These are phyloP conservation scores for Lasiodiplodia citricola DNA, from an alignment of 2,329 filamentous ascomycete genomes.

Conservation along the genomic window DNA sequence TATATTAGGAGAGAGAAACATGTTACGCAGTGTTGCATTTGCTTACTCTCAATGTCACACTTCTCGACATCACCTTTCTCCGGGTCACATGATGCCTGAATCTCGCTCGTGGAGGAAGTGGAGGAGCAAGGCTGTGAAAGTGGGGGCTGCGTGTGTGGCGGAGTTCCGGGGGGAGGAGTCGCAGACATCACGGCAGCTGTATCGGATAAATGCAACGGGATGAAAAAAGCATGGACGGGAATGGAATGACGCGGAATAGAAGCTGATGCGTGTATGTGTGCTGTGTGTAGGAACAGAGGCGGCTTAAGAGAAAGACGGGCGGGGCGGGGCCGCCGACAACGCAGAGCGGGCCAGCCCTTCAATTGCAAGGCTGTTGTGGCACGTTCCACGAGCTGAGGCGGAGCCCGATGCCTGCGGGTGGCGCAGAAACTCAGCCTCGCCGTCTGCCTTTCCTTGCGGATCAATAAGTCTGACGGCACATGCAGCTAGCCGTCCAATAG, in stretches of 20 bases:
- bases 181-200: background rate
- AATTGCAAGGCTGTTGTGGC: background rate
- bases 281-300: background rate
- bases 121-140: background rate
- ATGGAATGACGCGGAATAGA: background rate
- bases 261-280: background rate
- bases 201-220: background rate
- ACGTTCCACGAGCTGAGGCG: conserved; percentile 4
- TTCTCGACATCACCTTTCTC: background rate
- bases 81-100: background rate
- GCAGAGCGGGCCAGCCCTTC: conserved; percentile 2
- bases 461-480: background rate
- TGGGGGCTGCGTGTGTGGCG: conserved; percentile 20
- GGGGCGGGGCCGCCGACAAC: background rate
- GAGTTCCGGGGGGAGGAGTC: background rate
- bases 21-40: too few relatives aligned
- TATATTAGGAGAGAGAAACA: too few relatives aligned
- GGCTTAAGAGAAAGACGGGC: background rate
- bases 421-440: background rate
- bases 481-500: background rate
- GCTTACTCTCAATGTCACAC: background rate
- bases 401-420: background rate
- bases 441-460: background rate
- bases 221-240: background rate
- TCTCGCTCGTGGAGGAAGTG: background rate